Evolutionary conservation across 805 yeast species (phyloP).

Genomic region (Kurtzmaniella cleridarum): DNA sequence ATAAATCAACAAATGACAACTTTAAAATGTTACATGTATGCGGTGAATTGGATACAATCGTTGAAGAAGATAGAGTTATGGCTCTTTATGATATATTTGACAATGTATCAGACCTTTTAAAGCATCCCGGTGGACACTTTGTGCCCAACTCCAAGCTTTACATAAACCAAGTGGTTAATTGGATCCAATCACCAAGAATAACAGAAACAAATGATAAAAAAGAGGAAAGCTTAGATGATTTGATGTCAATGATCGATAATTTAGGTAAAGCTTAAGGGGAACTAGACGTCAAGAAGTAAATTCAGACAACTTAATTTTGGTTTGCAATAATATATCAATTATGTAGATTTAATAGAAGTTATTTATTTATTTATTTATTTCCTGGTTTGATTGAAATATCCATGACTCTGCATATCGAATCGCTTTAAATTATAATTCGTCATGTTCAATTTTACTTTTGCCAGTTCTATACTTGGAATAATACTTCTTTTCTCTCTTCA

Average conservation of each 20-base stretch:
- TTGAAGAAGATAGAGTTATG: slow-evolving; percentile 65
- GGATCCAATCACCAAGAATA: slow-evolving; percentile 22
- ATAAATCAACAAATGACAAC: slow-evolving; percentile 15
- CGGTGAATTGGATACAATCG: slow-evolving; percentile 86
- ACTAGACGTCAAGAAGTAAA: not conserved
- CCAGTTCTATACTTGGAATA: slow-evolving; percentile 26
- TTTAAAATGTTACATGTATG: slow-evolving; percentile 58
- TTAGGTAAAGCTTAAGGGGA: slow-evolving; percentile 1
- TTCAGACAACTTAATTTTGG: too few relatives aligned
- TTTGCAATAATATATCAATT: too few relatives aligned
- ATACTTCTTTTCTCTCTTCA: slow-evolving; percentile 26
- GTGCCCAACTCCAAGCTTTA: slow-evolving; percentile 77
- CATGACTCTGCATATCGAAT: too few relatives aligned
- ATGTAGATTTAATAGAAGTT: too few relatives aligned
- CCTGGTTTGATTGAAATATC: not conserved
- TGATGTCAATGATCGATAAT: slow-evolving; percentile 36
- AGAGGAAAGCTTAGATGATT: slow-evolving; percentile 23
- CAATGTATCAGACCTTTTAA: slow-evolving; percentile 52
- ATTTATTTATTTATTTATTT: not conserved
- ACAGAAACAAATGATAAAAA: slow-evolving; percentile 8
- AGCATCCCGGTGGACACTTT: slow-evolving; percentile 96
- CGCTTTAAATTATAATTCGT: slow-evolving; percentile 16
- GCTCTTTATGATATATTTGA: slow-evolving; percentile 40
- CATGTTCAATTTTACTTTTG: slow-evolving; percentile 16
- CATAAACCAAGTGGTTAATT: slow-evolving; percentile 35